Conservation (phyloP, 83 land plant genomes). For the Thuja plicata region DNA sequence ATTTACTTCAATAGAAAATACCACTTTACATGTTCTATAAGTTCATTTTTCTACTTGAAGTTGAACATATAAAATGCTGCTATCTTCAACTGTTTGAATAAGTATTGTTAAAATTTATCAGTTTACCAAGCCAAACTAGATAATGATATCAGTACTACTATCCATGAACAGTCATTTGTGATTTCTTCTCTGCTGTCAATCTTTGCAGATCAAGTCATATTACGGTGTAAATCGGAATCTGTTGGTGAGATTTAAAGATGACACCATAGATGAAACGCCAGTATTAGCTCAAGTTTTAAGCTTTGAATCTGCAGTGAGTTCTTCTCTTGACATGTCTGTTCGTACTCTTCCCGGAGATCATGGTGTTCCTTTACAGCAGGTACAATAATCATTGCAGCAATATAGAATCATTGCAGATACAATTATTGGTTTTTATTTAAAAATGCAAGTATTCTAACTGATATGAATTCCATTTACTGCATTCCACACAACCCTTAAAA, state of each 20-base stretch:
- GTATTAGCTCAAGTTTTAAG: constrained; percentile 75
- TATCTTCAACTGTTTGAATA: neutral
- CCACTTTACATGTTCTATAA: neutral
- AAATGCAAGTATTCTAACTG: neutral
- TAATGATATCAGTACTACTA: neutral
- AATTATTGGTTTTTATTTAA: neutral
- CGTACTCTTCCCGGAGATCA: constrained; percentile 92
- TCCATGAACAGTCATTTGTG: neutral
- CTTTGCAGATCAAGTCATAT: constrained; percentile 79
- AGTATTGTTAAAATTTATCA: neutral
- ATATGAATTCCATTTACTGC: neutral
- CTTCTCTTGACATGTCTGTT: constrained; percentile 87
- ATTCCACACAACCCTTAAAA: neutral
- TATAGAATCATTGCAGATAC: neutral
- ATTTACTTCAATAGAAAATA: neutral
- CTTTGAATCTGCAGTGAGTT: constrained; percentile 81
- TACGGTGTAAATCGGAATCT: constrained; percentile 88
- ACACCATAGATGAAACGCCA: constrained; percentile 88
- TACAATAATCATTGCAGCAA: constrained; percentile 12
- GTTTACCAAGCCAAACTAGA: neutral
- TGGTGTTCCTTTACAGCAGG: constrained; percentile 91
- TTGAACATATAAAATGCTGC: neutral
- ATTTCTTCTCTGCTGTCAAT: neutral
- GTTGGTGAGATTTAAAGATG: constrained; percentile 87
- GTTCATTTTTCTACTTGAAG: neutral